A percentile compares a stretch with the other conserved stretches of the same genome.
These are phyloP conservation scores for Zygoascus biomembranicola DNA, from an alignment of 805 yeast species.

Conservation along the genomic window DNA sequence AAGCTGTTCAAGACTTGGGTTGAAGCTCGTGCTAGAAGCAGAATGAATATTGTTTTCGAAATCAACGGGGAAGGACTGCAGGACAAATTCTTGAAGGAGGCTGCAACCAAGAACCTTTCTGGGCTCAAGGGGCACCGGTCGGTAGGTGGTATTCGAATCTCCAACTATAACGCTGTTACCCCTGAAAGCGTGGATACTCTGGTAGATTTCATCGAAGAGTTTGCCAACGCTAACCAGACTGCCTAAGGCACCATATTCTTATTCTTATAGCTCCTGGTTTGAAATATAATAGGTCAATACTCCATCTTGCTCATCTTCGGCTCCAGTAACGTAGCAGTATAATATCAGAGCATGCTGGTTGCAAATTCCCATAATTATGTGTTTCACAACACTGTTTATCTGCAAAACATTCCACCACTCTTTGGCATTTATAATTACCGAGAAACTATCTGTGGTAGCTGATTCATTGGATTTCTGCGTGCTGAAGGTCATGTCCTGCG, in stretches of 20 bases:
- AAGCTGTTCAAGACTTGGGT: constrained; percentile 61
- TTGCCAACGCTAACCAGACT: constrained; percentile 30
- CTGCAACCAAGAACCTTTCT: constrained; percentile 48
- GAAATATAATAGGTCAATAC: constrained; percentile 19
- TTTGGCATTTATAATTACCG: constrained; percentile 15
- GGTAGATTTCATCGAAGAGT: constrained; percentile 48
- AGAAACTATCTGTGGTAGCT: not conserved
- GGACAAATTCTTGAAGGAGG: constrained; percentile 58
- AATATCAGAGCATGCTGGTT: constrained; percentile 15
- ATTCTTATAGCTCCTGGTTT: constrained; percentile 8
- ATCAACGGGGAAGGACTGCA: constrained; percentile 55
- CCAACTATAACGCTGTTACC: constrained; percentile 81
- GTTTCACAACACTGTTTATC: constrained; percentile 10
- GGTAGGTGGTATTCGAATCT: constrained; percentile 94
- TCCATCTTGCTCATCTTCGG: constrained; percentile 13
- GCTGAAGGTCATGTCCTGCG: not conserved
- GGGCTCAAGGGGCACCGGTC: constrained; percentile 95
- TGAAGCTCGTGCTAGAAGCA: constrained; percentile 54
- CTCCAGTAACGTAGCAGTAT: constrained; percentile 16
- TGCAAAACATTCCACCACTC: constrained; percentile 20
- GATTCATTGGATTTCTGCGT: not conserved
- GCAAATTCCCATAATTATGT: constrained; percentile 18
- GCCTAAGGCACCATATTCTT: not conserved
- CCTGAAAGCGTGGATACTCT: constrained; percentile 50
- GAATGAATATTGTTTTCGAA: constrained; percentile 92